These are phyloP conservation scores for Microglena sp. DNA, from an alignment of 139 green algal genomes.

Conservation along the genomic window DNA sequence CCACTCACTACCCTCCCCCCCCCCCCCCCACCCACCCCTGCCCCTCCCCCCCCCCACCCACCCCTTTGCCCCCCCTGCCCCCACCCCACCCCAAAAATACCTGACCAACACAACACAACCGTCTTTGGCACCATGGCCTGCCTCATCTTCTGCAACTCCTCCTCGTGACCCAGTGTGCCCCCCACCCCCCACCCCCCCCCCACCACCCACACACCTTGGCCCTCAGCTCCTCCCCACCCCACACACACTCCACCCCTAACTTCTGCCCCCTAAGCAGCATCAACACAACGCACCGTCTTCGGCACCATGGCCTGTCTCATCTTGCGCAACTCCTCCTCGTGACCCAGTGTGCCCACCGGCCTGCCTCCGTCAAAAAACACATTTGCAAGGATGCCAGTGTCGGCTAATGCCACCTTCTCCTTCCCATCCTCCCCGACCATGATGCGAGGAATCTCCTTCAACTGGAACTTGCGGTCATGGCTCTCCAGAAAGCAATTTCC, in stretches of 20 bases:
- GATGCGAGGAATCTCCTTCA: conserved; percentile 1
- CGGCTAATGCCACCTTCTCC: conserved; percentile 3
- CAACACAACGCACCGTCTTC: conserved; percentile 41
- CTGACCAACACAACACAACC: too few species aligned
- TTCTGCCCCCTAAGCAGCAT: too few species aligned
- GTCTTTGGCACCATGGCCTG: conserved; percentile 29
- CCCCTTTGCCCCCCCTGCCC: too few species aligned
- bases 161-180: conserved; percentile 33
- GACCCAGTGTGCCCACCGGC: conserved; percentile 28
- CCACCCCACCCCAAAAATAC: too few species aligned
- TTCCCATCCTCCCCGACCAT: conserved; percentile 4
- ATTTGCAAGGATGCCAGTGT: conserved; percentile 14
- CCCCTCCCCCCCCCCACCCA: too few species aligned
- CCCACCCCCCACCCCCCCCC: conserved; percentile 19
- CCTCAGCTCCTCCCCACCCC: too few species aligned
- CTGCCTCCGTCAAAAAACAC: conserved; percentile 23
- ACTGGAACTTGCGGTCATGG: neutral
- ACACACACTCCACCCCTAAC: too few species aligned
- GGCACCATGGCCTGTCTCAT: conserved; percentile 21
- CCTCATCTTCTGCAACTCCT: conserved; percentile 25
- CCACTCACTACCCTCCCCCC: too few species aligned
- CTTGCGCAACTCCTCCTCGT: conserved; percentile 31
- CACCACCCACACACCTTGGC: too few species aligned
- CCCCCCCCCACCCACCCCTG: too few species aligned
- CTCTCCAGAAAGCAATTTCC: neutral